Percentiles rank a stretch among this genome's conserved stretches.
Conservation (phyloP, 2,329 filamentous ascomycete species). For the Colletotrichum godetiae region DNA sequence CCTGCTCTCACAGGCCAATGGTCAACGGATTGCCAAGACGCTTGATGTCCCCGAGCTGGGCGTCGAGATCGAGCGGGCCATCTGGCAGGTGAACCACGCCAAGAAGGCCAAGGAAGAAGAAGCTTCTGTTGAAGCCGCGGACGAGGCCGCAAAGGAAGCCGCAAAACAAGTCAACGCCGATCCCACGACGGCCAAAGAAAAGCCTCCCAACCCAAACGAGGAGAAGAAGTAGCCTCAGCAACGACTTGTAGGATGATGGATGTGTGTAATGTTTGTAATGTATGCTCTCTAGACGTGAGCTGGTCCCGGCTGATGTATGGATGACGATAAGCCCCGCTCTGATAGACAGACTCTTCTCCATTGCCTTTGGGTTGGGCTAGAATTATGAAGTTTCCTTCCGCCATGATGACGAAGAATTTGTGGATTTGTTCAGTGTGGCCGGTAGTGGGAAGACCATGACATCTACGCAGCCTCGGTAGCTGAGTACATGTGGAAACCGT, state of each 20-base stretch:
- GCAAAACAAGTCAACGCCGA: slow-evolving; percentile 28
- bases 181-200: slow-evolving; percentile 37
- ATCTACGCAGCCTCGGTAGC: slow-evolving; percentile 24
- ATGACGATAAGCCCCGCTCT: background rate
- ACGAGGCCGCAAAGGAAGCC: slow-evolving; percentile 31
- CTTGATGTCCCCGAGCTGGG: slow-evolving; percentile 77
- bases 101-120: slow-evolving; percentile 53
- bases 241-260: background rate
- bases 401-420: background rate
- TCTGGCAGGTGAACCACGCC: slow-evolving; percentile 75
- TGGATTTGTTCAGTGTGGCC: background rate
- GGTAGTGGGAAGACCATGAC: background rate
- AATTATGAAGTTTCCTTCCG: background rate
- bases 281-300: slow-evolving; percentile 25
- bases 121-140: slow-evolving; percentile 32
- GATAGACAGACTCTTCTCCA: slow-evolving; percentile 30
- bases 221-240: slow-evolving; percentile 30
- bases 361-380: background rate
- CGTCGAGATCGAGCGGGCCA: slow-evolving; percentile 79
- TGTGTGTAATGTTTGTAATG: slow-evolving; percentile 16
- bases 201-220: slow-evolving; percentile 18
- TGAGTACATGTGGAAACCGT: slow-evolving; percentile 31
- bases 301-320: slow-evolving; percentile 18
- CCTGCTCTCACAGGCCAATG: slow-evolving; percentile 63
- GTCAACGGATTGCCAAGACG: slow-evolving; percentile 68